Evolutionary conservation across 371 early-diverging fungal species (phyloP), one percentile per base, ranked within the genome.

Genomic region (Parasitella parasitica): DNA sequence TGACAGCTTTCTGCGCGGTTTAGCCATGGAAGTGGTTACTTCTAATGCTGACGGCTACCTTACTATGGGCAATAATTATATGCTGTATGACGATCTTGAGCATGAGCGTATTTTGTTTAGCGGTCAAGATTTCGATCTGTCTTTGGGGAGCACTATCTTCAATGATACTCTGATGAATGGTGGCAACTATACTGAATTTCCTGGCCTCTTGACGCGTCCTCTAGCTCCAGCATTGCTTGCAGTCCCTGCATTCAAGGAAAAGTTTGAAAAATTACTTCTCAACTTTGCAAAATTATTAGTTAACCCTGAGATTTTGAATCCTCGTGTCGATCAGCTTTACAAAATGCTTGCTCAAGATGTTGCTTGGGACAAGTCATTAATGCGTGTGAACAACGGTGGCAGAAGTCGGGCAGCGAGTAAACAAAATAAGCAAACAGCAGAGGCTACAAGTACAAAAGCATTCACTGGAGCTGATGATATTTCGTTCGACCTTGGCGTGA

Each of bases 1-100:
- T 1, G 50, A 48, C 12, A 65, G 66, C 26, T 36, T 60, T 15
- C 35, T 65, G 6, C 66, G 66, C 41, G 38, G 53, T 12, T 28
- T 65, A 16, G 66, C 66, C 20, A 26, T 65, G 30, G 66, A 65
- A 24, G 41, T 65, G 8, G 20, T 65, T 13, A 55, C 55, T 4
- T 49, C 41, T 4, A 38, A 59, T 41, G 49, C 53, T 36, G 76
- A 76, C 57, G 71, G 66, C 9, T 70, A 72, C 34, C 34, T 69
- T n/a, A 51, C 61, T 27, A 76, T 70, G 41, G 43, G 62, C 16
- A 61, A 72, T 16, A 76, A 76, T 22, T 76, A 68, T 35, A 64
- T 70, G 30, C 20, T 76, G 24, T 76, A 76, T 24, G 61, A 72
- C 6, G 46, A 69, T 34, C 57, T 64, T 24, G 32, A 22, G 3